These are phyloP conservation scores for Pythium chondricola DNA, from an alignment of 352 stramenopile genomes.

Conservation along the genomic window DNA sequence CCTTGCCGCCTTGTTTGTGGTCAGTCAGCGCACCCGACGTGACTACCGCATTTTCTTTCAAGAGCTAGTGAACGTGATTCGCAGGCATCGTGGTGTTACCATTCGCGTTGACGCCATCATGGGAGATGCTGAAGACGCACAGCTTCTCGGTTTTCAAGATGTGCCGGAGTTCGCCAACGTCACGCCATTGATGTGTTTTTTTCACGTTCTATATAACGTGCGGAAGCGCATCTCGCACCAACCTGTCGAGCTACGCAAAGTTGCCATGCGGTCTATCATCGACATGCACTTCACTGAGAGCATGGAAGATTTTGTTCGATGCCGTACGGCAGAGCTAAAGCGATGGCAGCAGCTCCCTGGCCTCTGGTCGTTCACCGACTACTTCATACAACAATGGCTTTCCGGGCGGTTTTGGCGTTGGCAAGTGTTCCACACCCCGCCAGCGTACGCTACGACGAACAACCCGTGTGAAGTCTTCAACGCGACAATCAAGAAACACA, in stretches of 20 bases:
- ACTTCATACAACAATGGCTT: constrained; percentile 10
- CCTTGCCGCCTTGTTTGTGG: neutral
- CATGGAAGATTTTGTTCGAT: neutral
- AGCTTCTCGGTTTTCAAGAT: neutral
- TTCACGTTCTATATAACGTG: constrained; percentile 13
- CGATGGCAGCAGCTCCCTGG: neutral
- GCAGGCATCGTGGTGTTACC: neutral
- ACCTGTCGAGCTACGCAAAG: neutral
- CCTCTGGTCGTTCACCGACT: neutral
- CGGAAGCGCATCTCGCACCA: constrained; percentile 1
- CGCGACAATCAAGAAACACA: constrained; percentile 13
- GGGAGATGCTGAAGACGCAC: neutral
- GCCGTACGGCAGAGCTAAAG: neutral
- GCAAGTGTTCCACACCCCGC: constrained; percentile 14
- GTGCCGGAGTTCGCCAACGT: neutral
- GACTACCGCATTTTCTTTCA: neutral
- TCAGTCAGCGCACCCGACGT: constrained; percentile 1
- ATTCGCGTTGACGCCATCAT: neutral
- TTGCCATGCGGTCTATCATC: constrained; percentile 1
- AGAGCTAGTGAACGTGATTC: neutral
- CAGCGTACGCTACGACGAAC: constrained; percentile 9
- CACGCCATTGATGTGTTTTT: constrained; percentile 8
- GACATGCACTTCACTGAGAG: constrained; percentile 7
- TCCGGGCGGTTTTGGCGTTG: constrained; percentile 8
- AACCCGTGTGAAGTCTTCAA: constrained; percentile 18